Conservation (phyloP, 2,329 filamentous ascomycete species). For the Paecilomyces niveus region DNA sequence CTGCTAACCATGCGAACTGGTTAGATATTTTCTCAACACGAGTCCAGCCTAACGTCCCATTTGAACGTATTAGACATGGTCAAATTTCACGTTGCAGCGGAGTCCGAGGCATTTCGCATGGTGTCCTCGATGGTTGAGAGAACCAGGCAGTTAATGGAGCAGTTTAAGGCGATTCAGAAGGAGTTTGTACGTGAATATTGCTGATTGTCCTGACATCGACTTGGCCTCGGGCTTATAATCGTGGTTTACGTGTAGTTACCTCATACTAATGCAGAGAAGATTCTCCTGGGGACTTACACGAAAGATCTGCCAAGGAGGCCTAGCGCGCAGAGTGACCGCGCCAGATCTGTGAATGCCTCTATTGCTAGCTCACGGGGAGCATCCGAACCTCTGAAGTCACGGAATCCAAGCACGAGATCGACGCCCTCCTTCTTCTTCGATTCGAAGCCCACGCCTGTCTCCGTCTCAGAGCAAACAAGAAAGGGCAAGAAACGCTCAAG, state of each 20-base stretch:
- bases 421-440: constrained; percentile 11
- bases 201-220: neutral
- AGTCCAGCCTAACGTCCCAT: constrained; percentile 33
- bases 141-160: constrained; percentile 29
- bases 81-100: constrained; percentile 19
- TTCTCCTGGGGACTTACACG: constrained; percentile 4
- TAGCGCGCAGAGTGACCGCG: constrained; percentile 9
- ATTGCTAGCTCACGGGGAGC: neutral
- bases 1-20: neutral
- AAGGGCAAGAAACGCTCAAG: constrained; percentile 14
- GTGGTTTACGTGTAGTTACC: constrained; percentile 10
- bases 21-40: constrained; percentile 35
- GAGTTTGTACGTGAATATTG: constrained; percentile 23
- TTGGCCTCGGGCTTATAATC: neutral
- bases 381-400: neutral
- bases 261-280: constrained; percentile 7
- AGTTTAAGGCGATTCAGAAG: constrained; percentile 27
- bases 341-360: constrained; percentile 2
- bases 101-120: constrained; percentile 20
- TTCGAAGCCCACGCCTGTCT: constrained; percentile 9
- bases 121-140: constrained; percentile 32
- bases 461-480: constrained; percentile 6
- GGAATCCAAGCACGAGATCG: constrained; percentile 1
- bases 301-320: neutral
- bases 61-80: constrained; percentile 30